Evolutionary conservation across 2,329 filamentous ascomycete species (phyloP), one percentile per base, ranked within the genome.

Genomic region (Phyllachora maydis): DNA sequence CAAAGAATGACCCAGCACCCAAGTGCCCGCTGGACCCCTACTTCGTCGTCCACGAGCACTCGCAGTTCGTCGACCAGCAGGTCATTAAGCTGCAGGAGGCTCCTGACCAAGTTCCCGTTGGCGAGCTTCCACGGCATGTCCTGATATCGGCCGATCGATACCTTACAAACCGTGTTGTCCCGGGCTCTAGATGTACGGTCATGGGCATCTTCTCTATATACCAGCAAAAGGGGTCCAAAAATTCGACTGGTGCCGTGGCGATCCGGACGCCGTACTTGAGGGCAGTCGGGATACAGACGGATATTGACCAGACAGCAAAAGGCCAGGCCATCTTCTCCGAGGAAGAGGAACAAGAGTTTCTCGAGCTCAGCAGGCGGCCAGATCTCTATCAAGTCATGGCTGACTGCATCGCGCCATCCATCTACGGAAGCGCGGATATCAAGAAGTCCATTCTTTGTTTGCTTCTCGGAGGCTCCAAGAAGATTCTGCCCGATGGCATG

Each of bases 191-290:
- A 43, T 98, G 88, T 46, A 91, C 82, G 3, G 64, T 98, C 11
- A 95, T 88, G 66, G 88, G 88, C 11, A 81, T 98, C 16, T 98
- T 93, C 54, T 93, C 85, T 15, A 95, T 95, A 40, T 98, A 93
- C 47, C 81, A 93, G 46, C 76, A 74, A 36, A 95, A 95, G 47
- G 76, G 73, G 19, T 74, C 67, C 19, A 90, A 83, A 47, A 76
- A 73, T 36, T 68, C 66, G 11, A 67, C 63, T 2, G 74, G 74
- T 2, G 88, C 88, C 2, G 83, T 95, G 3, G 88, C 88, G 6
- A 93, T 98, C 37, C 68, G 88, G 33, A 95, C 90, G 22, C 88
- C 88, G 1, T 98, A 98, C 41, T 59, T 98, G 8, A 68, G 88
- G 32, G 82, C 88, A 1, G 79, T 93, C 3, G 88, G 88, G 4